Percentiles rank a stretch among this genome's conserved stretches.
These are phyloP conservation scores for Kickxella alabastrina DNA, from an alignment of 192 early-diverging fungal genomes.

Conservation along the genomic window DNA sequence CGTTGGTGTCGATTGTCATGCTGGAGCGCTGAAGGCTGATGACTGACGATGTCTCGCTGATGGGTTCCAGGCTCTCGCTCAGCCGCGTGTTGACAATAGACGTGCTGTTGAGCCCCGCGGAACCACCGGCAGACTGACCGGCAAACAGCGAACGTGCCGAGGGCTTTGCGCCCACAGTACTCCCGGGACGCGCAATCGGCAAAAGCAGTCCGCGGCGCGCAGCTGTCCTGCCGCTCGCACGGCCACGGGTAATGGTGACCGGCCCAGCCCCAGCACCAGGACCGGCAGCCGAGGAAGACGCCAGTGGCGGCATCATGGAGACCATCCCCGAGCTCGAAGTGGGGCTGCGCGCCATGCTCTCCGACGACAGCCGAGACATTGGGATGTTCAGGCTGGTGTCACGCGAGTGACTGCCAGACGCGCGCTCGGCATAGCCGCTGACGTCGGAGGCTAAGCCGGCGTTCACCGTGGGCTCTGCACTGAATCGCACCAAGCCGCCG, in stretches of 20 bases:
- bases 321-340: neutral
- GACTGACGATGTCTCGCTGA: slow-evolving; percentile 35
- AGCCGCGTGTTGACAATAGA: slow-evolving; percentile 18
- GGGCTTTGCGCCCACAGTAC: slow-evolving; percentile 15
- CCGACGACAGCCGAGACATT: slow-evolving; percentile 24
- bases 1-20: slow-evolving; percentile 29
- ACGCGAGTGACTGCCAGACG: slow-evolving; percentile 7
- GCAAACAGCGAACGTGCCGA: slow-evolving; percentile 41
- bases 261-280: neutral
- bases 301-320: slow-evolving; percentile 4
- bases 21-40: slow-evolving; percentile 40
- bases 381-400: slow-evolving; percentile 10
- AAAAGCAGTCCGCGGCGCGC: slow-evolving; percentile 40
- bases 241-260: slow-evolving; percentile 2
- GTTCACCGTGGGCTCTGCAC: slow-evolving; percentile 11
- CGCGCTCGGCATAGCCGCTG: slow-evolving; percentile 8
- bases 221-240: slow-evolving; percentile 13
- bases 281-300: slow-evolving; percentile 1
- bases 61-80: slow-evolving; percentile 49
- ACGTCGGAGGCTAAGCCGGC: slow-evolving; percentile 9
- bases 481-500: slow-evolving; percentile 33
- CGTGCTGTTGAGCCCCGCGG: slow-evolving; percentile 12
- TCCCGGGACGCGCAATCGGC: slow-evolving; percentile 35
- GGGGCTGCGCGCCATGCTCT: slow-evolving; percentile 10
- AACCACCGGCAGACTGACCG: slow-evolving; percentile 2